Evolutionary conservation across 2,329 filamentous ascomycete genomes (phyloP), one percentile per base, ranked within the genome.

Genomic region (Aaosphaeria arxii): DNA sequence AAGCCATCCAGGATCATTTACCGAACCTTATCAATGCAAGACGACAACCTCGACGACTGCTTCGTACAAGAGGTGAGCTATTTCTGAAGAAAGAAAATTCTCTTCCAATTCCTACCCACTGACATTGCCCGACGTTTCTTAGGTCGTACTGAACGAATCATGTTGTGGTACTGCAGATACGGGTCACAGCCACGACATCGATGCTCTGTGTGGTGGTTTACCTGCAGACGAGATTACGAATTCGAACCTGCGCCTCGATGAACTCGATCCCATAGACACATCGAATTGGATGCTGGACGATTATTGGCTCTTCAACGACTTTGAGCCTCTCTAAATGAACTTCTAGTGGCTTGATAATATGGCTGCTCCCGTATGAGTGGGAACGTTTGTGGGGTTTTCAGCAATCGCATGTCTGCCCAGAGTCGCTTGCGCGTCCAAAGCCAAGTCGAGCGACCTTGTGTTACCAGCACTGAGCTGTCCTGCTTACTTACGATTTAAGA

Each of bases 211-310:
- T 24, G 17, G 17, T 24, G 24, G 7, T 11, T 28, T 46, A 6
- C 32, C 44, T 7, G 11, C 40, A n/a, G 40, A 41, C 38, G 30
- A 11, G 4, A 50, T 53, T 28, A 5, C 48, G 7, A 43, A 45
- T 47, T 42, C 33, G 31, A 46, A 28, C 7, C 35, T 55, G 32
- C 42, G 39, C 9, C 44, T 62, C 11, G 53, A 57, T 40, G 40
- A 45, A 4, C 51, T 56, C 5, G 53, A 54, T 28, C 41, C 51
- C 9, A 44, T 30, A 7, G 45, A 44, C 11, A 47, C 44, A 11
- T 50, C 48, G 4, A 53, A 49, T 17, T 61, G 53, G 43, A 53
- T 54, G 51, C 31, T 61, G n/a, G 53, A 60, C 30, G 53, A 60
- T 36, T 56, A 57, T 24, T 55, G 50, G 53, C 53, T 57, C 39